Base-by-base conservation (phyloP, 2,329 filamentous ascomycete species). In the Colletotrichum nymphaeae region DNA sequence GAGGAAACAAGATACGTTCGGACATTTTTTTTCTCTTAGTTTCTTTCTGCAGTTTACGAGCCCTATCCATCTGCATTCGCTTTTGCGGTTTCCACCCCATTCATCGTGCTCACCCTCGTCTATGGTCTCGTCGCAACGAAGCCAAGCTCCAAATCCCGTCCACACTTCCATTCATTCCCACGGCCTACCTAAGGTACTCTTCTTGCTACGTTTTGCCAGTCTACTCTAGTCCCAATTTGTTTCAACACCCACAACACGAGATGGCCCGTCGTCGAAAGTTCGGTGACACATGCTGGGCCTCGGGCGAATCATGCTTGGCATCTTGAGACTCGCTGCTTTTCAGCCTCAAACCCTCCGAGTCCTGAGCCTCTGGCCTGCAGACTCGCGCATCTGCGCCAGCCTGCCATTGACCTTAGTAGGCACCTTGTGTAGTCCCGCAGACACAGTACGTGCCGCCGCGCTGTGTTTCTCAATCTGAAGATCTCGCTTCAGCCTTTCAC, bases 1-100 rank as follows among this genome's bases (percentile, higher is more conserved):
- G 64, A 65, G 67, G 71, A 71, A 73, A 73, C 71, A 71, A 62
- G 46, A 56, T 46, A 19, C 62, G 67, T 73, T 73, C 67, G 71
- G 71, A 66, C 71, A 73, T 65, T 73, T 71, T 73, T 66, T n/a
- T 37, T 19, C 30, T 73, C 64, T 58, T 35, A 35, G 32, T 11
- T 5, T 35, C 32, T 42, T 24, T 57, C 32, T 22, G 22, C 30
- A 26, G 37, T 42, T 16, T 42, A 42, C 37, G 37, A 42, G 22
- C 30, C 37, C 42, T 46, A n/a, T 19, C 32, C 53, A n/a, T 19
- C 58, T 37, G 19, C 56, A 22, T 35, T 37, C 16, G 19, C 32
- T 19, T 19, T 19, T 56, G 42, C 26, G n/a, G 30, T 60, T 32
- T 22, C 12, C 42, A n/a, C 22, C 28, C 9, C 42, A 12, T 24